Conservation (phyloP, 176 grass and related monocot genomes). For the Zoysia pacifica region DNA sequence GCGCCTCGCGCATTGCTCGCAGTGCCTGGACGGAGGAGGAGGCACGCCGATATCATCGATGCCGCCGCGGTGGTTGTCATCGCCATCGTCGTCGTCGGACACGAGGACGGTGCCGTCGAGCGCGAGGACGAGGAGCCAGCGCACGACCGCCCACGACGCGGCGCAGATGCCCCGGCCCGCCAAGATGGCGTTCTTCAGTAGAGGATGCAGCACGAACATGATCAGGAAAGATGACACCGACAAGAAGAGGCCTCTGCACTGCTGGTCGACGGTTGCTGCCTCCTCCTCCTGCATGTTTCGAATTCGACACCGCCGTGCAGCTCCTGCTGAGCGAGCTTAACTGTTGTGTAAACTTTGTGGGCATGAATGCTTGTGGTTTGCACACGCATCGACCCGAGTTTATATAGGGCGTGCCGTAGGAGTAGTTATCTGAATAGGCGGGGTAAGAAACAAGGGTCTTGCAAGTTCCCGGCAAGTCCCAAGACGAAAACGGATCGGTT, state of each 20-base stretch:
- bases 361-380: too few relatives aligned
- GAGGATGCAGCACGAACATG: constrained; percentile 21
- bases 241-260: neutral
- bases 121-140: neutral
- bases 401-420: too few relatives aligned
- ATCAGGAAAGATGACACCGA: constrained; percentile 60
- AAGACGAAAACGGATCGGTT: too few relatives aligned
- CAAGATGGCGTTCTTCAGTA: constrained; percentile 19
- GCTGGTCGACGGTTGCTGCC: neutral
- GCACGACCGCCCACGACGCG: neutral
- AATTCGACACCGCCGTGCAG: too few relatives aligned
- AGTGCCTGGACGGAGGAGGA: neutral
- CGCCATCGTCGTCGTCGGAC: neutral
- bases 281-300: too few relatives aligned
- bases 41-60: too few relatives aligned
- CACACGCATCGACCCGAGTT: too few relatives aligned
- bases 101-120: neutral
- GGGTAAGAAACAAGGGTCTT: too few relatives aligned
- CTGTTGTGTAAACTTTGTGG: too few relatives aligned
- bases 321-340: too few relatives aligned
- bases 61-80: neutral
- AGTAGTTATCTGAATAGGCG: too few relatives aligned
- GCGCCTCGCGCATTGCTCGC: constrained; percentile 26
- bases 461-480: too few relatives aligned
- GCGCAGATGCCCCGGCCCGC: constrained; percentile 6